Conservation (phyloP, 2,329 filamentous ascomycete species). For the Chlorencoelia australis region DNA sequence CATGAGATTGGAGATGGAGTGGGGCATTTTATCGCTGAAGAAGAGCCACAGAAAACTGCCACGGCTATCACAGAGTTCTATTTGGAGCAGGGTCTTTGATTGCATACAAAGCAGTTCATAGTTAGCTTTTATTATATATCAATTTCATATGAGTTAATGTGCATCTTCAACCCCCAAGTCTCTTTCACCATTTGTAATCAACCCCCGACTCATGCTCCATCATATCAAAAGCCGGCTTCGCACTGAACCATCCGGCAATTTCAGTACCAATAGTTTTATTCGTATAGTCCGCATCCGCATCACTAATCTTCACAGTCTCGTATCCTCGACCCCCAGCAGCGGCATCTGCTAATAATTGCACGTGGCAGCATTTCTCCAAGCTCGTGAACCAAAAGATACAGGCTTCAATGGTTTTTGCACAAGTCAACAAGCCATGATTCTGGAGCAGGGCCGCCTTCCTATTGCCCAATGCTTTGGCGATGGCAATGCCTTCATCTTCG, state of each 20-base stretch:
- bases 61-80: slow-evolving; percentile 1
- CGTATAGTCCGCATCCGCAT: slow-evolving; percentile 59
- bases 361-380: slow-evolving; percentile 39
- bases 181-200: slow-evolving; percentile 22
- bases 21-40: slow-evolving; percentile 39
- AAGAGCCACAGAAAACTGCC: slow-evolving; percentile 34
- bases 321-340: slow-evolving; percentile 52
- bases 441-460: slow-evolving; percentile 43
- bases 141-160: no score
- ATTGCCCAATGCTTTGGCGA: slow-evolving; percentile 36
- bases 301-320: slow-evolving; percentile 54
- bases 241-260: slow-evolving; percentile 58
- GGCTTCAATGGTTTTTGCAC: slow-evolving; percentile 39
- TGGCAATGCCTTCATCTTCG: slow-evolving; percentile 39
- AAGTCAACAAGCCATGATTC: slow-evolving; percentile 45
- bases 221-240: slow-evolving; percentile 61
- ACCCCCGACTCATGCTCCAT: slow-evolving; percentile 43
- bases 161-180: background rate
- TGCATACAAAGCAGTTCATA: no score
- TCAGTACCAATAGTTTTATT: slow-evolving; percentile 54
- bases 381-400: slow-evolving; percentile 45
- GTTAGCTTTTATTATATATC: no score
- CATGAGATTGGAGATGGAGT: slow-evolving; percentile 28
- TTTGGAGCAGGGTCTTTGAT: no score
- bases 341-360: slow-evolving; percentile 44